Evolutionary conservation across 345 rosid species (phyloP).

Genomic region (Lepidium sativum): DNA sequence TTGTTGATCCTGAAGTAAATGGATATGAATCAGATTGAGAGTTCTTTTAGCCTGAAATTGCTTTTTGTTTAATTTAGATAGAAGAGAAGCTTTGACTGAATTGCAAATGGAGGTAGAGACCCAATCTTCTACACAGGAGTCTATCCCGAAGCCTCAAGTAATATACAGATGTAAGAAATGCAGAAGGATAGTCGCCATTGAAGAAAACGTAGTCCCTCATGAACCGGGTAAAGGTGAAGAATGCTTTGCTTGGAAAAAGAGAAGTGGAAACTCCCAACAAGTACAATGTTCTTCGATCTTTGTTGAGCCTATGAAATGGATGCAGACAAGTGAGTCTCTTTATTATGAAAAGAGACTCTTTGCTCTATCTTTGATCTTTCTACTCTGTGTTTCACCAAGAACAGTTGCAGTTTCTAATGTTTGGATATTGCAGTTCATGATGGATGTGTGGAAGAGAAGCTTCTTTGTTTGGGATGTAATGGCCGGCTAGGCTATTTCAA

Average conservation of each 20-base stretch:
- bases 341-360: background rate
- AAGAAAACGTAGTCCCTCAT: conserved; percentile 54
- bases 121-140: conserved; percentile 7
- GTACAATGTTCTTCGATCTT: conserved; percentile 70
- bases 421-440: conserved; percentile 61
- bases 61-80: background rate
- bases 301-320: conserved; percentile 95
- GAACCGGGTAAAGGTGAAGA: conserved; percentile 69
- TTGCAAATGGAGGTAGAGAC: conserved; percentile 26
- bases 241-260: conserved; percentile 70
- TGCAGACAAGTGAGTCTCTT: conserved; percentile 46
- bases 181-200: conserved; percentile 67
- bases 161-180: conserved; percentile 82
- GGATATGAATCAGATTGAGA: background rate
- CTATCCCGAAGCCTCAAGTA: conserved; percentile 34
- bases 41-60: background rate
- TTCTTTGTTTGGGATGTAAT: conserved; percentile 70
- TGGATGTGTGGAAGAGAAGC: conserved; percentile 73
- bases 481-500: conserved; percentile 76
- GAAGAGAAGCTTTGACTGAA: background rate
- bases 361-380: background rate
- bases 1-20: background rate
- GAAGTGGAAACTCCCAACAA: conserved; percentile 39
- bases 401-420: background rate
- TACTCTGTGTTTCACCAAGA: background rate